Evolutionary conservation across 2,329 filamentous ascomycete species (phyloP).

Genomic region (Penicillium psychrosexuale): DNA sequence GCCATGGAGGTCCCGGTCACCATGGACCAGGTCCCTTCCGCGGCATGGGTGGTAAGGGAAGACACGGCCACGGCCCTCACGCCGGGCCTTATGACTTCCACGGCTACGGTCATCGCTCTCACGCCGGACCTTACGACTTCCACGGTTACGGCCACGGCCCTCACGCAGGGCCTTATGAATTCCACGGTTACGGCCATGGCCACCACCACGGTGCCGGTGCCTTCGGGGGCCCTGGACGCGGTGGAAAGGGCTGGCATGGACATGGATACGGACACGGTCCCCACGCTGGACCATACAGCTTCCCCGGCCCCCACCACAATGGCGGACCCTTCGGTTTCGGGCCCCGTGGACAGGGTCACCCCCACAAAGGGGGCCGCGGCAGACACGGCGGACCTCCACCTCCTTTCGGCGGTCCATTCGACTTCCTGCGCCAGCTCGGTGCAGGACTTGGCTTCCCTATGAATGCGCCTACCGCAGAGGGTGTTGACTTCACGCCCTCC

Average conservation of each 20-base stretch:
- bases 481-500: slow-evolving; percentile 38
- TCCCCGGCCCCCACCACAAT: slow-evolving; percentile 2
- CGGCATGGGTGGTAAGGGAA: neutral
- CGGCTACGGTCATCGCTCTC: too few relatives aligned
- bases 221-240: neutral
- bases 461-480: slow-evolving; percentile 15
- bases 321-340: neutral
- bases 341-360: slow-evolving; percentile 4
- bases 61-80: slow-evolving; percentile 1
- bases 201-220: neutral
- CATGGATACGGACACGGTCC: neutral
- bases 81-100: neutral
- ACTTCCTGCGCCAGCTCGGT: slow-evolving; percentile 30
- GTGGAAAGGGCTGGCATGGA: neutral
- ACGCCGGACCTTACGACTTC: too few relatives aligned
- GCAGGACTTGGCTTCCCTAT: slow-evolving; percentile 31
- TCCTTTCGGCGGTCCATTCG: slow-evolving; percentile 6
- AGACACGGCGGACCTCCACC: slow-evolving; percentile 4
- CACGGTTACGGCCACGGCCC: too few relatives aligned
- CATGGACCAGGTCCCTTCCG: slow-evolving; percentile 8
- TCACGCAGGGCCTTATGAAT: too few relatives aligned
- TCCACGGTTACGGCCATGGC: neutral
- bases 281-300: slow-evolving; percentile 4
- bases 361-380: slow-evolving; percentile 7
- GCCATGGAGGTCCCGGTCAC: slow-evolving; percentile 5